phyloP scores from a whole-genome alignment of 352 stramenopile species.

The Phytophthora tentaculata region DNA sequence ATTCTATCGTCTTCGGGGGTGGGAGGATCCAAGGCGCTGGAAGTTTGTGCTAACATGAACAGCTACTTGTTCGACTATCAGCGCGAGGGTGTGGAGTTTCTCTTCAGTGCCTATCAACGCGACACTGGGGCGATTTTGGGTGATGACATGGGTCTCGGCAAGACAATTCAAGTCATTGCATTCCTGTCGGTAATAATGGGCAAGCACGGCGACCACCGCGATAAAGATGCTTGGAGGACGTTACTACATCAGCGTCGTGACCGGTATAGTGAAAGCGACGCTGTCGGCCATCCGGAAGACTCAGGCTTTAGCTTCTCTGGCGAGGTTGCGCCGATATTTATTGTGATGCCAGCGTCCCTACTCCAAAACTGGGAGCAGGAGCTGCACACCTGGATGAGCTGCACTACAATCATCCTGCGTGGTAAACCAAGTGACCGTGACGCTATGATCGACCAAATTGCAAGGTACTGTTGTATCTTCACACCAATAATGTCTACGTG shows the following conservation, averaged over 20 bases:
- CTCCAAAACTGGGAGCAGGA: slow-evolving; percentile 99
- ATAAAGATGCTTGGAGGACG: slow-evolving; percentile 95
- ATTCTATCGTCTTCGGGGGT: slow-evolving; percentile 30
- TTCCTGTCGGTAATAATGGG: slow-evolving; percentile 92
- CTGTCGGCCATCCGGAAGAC: slow-evolving; percentile 43
- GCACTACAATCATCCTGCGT: slow-evolving; percentile 64
- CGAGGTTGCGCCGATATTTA: slow-evolving; percentile 91
- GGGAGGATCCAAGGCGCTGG: slow-evolving; percentile 16
- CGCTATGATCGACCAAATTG: slow-evolving; percentile 65
- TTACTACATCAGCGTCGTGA: slow-evolving; percentile 94
- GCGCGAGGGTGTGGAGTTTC: slow-evolving; percentile 67
- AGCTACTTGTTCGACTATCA: slow-evolving; percentile 81
- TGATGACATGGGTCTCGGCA: slow-evolving; percentile 98
- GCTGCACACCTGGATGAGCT: slow-evolving; percentile 95
- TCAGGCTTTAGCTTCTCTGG: slow-evolving; percentile 47
- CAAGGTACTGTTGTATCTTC: slow-evolving; percentile 44
- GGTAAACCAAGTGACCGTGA: slow-evolving; percentile 65
- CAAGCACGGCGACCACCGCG: slow-evolving; percentile 93
- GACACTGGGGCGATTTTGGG: slow-evolving; percentile 93
- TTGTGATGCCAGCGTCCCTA: slow-evolving; percentile 97
- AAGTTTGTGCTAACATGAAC: slow-evolving; percentile 80
- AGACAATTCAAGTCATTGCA: slow-evolving; percentile 94
- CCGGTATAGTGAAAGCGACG: slow-evolving; percentile 41
- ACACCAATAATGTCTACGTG: too few relatives aligned
- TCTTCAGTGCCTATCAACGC: slow-evolving; percentile 60